Percentiles rank a stretch among this genome's conserved stretches.
Evolutionary conservation across 2,329 filamentous ascomycete species (phyloP).

Genomic region (Pseudogymnoascus sp.): DNA sequence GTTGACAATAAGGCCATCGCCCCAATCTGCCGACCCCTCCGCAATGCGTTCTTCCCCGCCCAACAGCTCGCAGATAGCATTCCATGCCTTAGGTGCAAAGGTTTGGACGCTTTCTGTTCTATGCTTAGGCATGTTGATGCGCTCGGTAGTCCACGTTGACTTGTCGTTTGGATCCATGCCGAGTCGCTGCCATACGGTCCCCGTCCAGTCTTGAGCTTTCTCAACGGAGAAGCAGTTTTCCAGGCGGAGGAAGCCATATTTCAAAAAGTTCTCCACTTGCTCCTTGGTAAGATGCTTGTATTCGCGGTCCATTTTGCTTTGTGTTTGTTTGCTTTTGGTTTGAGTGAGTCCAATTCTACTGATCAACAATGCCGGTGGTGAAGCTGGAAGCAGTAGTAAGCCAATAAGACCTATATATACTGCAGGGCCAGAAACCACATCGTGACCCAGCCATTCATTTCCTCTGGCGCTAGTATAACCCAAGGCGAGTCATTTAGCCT

Average conservation of each 20-base stretch:
- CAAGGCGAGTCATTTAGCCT: neutral
- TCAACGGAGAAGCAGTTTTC: conserved; percentile 41
- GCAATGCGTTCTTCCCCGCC: conserved; percentile 50
- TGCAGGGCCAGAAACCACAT: neutral
- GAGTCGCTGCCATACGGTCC: conserved; percentile 52
- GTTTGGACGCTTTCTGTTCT: conserved; percentile 41
- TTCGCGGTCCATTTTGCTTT: neutral
- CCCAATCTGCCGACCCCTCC: conserved; percentile 46
- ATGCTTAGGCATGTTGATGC: conserved; percentile 57
- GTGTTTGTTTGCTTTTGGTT: neutral
- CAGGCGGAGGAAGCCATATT: conserved; percentile 47
- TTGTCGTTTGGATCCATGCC: conserved; percentile 56
- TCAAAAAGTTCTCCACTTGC: conserved; percentile 44
- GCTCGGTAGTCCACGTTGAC: conserved; percentile 53
- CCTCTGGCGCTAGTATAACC: neutral
- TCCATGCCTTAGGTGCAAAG: conserved; percentile 58
- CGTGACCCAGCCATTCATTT: neutral
- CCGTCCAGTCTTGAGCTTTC: conserved; percentile 38
- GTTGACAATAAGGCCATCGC: conserved; percentile 61
- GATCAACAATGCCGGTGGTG: neutral
- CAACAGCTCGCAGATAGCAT: conserved; percentile 56
- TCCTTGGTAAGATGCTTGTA: conserved; percentile 31
- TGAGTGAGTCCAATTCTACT: neutral
- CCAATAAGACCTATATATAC: neutral
- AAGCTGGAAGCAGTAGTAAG: neutral